Evolutionary conservation across 768 basidiomycete genomes (phyloP), one percentile per base, ranked within the genome.

Genomic region (Amanita muscaria): DNA sequence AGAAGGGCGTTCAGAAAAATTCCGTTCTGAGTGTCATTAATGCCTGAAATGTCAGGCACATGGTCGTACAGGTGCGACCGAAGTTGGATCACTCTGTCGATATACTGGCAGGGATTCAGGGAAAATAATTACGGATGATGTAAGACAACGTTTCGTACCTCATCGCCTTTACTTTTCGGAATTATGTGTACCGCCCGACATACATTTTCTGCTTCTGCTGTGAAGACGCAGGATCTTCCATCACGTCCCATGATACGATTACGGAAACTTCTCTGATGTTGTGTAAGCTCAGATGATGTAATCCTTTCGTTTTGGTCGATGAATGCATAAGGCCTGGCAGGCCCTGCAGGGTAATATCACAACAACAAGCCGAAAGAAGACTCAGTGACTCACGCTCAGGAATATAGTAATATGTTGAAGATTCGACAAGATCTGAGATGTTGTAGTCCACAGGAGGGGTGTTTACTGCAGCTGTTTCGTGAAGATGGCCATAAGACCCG

Each of bases 391-490:
- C 42, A 51, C 50, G 47, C 31, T 48, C 32, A 49, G 47, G 39
- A 44, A 21, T 51, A 48, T 53, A 53, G 36, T 53, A 51, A 43
- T 53, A 50, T n/a, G n/a, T n/a, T n/a, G n/a, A n/a, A 16, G 25
- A 46, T 11, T 38, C 42, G 21, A 34, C 44, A 25, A 39, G 21
- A 24, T 39, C 3, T 12, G 21, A 18, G 29, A 16, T 49, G 47
- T 44, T 42, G 49, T 55, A 52, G 39, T 50, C 46, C 38, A 51
- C 42, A 40, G 49, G 39, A 37, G 49, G 49, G 27, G 49, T 51
- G 42, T 46, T 46, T 16, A 33, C 44, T 31, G 14, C 22, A 5
- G 38, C 21, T n/a, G 46, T 48, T 25, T 12, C 47, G 16, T 40
- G 44, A 40, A 54, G 50, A 40, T 51, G 32, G 41, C 50, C 50